phyloP scores from a whole-genome alignment of 1,284 basidiomycete genomes.

The Schizophyllum commune region DNA sequence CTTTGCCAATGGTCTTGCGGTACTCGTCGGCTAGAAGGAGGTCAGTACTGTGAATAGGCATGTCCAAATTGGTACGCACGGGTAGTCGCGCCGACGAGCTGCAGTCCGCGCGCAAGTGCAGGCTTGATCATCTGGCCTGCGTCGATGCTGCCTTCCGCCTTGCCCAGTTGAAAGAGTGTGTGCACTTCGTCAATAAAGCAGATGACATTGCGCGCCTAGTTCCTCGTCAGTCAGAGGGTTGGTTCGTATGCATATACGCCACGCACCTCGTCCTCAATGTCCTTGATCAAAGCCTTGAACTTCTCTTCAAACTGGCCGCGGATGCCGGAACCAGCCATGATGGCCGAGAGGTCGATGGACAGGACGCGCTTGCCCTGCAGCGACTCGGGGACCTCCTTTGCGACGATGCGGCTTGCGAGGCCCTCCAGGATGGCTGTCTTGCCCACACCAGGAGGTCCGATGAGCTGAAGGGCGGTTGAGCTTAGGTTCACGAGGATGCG shows the following conservation, averaged over 20 bases:
- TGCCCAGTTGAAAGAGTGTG: slow-evolving; percentile 80
- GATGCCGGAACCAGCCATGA: slow-evolving; percentile 84
- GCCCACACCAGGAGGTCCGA: slow-evolving; percentile 83
- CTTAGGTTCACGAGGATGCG: background rate
- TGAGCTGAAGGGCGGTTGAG: slow-evolving; percentile 36
- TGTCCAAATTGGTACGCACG: slow-evolving; percentile 35
- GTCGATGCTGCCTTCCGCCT: slow-evolving; percentile 87
- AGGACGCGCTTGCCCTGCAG: slow-evolving; percentile 79
- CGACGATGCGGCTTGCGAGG: slow-evolving; percentile 81
- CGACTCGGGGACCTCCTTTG: slow-evolving; percentile 90
- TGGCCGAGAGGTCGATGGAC: slow-evolving; percentile 72
- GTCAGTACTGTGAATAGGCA: background rate
- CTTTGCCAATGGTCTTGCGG: slow-evolving; percentile 86
- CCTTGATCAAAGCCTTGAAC: slow-evolving; percentile 79
- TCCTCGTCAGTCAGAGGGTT: slow-evolving; percentile 1
- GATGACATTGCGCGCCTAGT: slow-evolving; percentile 62
- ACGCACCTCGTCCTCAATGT: slow-evolving; percentile 78
- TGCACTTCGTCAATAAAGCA: slow-evolving; percentile 93
- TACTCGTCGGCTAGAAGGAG: slow-evolving; percentile 70
- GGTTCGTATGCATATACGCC: background rate
- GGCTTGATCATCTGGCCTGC: slow-evolving; percentile 91
- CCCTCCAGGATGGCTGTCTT: slow-evolving; percentile 94
- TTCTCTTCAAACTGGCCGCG: slow-evolving; percentile 91
- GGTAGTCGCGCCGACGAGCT: slow-evolving; percentile 85
- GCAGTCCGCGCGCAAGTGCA: slow-evolving; percentile 77